Percentiles rank a stretch among this genome's conserved stretches.
These are phyloP conservation scores for Paramecium biaurelia DNA, from an alignment of 73 alveolate genomes.

Conservation along the genomic window DNA sequence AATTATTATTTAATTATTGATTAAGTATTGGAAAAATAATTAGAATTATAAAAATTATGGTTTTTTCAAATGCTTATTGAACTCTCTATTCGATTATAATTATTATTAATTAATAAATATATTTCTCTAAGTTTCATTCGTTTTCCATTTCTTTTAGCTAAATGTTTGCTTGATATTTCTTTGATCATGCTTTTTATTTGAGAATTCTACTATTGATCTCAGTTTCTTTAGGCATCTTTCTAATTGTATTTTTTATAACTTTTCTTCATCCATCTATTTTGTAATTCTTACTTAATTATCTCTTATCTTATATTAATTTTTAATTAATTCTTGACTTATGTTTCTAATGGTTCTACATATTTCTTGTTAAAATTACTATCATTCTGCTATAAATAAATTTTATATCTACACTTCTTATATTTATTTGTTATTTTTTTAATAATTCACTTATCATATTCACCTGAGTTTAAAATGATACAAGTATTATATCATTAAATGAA, in stretches of 20 bases:
- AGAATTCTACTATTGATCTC: too few relatives aligned
- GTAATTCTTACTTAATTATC: slow-evolving; percentile 68
- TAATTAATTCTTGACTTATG: background rate
- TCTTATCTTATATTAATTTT: slow-evolving; percentile 34
- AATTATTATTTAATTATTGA: background rate
- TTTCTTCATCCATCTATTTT: slow-evolving; percentile 70
- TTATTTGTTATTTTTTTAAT: background rate
- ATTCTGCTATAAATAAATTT: background rate
- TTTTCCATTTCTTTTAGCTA: slow-evolving; percentile 64
- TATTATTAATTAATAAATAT: slow-evolving; percentile 70
- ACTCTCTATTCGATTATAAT: slow-evolving; percentile 73
- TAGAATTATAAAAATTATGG: background rate
- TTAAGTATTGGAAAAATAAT: background rate
- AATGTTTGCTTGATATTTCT: slow-evolving; percentile 63
- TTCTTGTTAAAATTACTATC: background rate
- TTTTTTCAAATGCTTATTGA: background rate
- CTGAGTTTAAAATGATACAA: background rate
- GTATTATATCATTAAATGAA: background rate
- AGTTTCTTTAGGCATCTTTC: too few relatives aligned
- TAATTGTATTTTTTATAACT: slow-evolving; percentile 65
- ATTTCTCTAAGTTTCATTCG: slow-evolving; percentile 69
- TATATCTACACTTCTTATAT: background rate
- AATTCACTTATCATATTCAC: background rate
- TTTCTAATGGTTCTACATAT: background rate
- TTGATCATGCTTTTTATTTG: slow-evolving; percentile 40